A percentile compares a stretch with the other conserved stretches of the same genome.
These are phyloP conservation scores for Teratosphaeria zuluensis DNA, from an alignment of 2,329 filamentous ascomycete species.

Conservation along the genomic window DNA sequence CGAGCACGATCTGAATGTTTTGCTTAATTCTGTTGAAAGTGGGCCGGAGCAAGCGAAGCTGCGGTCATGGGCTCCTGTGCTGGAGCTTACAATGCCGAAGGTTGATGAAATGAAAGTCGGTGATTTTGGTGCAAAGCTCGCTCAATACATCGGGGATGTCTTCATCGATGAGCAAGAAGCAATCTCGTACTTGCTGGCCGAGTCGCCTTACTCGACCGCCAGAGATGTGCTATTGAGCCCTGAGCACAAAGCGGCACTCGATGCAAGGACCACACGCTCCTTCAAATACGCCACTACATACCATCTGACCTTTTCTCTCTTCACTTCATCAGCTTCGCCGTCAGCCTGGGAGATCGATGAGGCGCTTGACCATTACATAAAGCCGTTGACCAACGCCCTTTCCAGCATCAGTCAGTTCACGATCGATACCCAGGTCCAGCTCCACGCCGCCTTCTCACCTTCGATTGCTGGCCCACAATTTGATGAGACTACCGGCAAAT, in stretches of 20 bases:
- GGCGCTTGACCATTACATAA: conserved; percentile 71
- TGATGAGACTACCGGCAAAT: conserved; percentile 46
- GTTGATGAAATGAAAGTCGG: conserved; percentile 56
- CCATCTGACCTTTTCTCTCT: conserved; percentile 90
- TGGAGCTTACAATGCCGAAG: conserved; percentile 52
- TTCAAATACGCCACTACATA: conserved; percentile 90
- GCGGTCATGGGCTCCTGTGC: conserved; percentile 52
- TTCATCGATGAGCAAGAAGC: conserved; percentile 86
- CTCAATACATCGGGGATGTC: conserved; percentile 63
- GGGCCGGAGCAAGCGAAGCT: background rate
- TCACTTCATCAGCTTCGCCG: conserved; percentile 67
- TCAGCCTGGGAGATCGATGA: conserved; percentile 86
- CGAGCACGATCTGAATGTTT: background rate
- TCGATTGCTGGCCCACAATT: conserved; percentile 50
- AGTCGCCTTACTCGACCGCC: conserved; percentile 16
- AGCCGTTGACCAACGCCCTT: conserved; percentile 69
- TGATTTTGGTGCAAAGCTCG: conserved; percentile 66
- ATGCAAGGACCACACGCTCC: conserved; percentile 65
- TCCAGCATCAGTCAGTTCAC: conserved; percentile 87
- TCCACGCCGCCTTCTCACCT: conserved; percentile 66
- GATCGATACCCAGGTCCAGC: conserved; percentile 88
- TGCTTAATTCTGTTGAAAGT: background rate
- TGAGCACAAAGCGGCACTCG: conserved; percentile 37
- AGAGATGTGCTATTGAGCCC: conserved; percentile 23
- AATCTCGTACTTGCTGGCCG: conserved; percentile 38